Conservation (phyloP, 1,284 basidiomycete genomes). For the Cryptococcus amylolentus region DNA sequence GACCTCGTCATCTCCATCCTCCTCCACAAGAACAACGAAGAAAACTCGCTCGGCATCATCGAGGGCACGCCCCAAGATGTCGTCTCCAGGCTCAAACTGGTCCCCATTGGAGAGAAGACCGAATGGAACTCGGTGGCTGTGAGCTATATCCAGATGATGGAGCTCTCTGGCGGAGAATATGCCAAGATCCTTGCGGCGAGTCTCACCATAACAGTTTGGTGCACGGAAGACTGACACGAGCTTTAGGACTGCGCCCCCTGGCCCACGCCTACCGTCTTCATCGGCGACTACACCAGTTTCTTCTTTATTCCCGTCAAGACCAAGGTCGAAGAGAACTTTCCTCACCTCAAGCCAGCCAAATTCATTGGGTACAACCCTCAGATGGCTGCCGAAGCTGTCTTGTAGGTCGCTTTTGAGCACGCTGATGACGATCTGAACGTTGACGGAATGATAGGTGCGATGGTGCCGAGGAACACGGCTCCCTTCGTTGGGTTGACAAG, state of each 20-base stretch:
- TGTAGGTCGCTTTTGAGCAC: conserved; percentile 1
- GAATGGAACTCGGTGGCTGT: conserved; percentile 2
- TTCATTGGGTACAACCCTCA: conserved; percentile 12
- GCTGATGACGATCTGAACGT: not conserved
- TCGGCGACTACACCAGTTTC: conserved; percentile 15
- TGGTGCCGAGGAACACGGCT: conserved; percentile 9
- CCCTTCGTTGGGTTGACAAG: conserved; percentile 8
- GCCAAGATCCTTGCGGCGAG: conserved; percentile 8
- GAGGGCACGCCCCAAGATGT: conserved; percentile 3
- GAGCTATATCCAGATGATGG: conserved; percentile 10
- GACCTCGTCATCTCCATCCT: conserved; percentile 11
- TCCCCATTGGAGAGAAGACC: conserved; percentile 4
- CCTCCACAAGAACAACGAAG: conserved; percentile 11
- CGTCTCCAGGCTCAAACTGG: conserved; percentile 3
- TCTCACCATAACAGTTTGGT: not conserved
- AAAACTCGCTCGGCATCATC: conserved; percentile 1
- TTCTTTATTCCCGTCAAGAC: conserved; percentile 7
- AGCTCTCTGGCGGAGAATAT: conserved; percentile 9
- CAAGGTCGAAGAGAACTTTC: conserved; percentile 14
- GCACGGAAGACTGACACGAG: not conserved
- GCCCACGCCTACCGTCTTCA: conserved; percentile 12
- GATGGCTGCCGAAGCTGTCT: conserved; percentile 6
- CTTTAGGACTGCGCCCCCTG: not conserved
- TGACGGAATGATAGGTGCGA: not conserved
- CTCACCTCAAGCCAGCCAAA: conserved; percentile 10